Conservation (phyloP, 2,329 filamentous ascomycete species). For the Hymenoscyphus repandus region DNA sequence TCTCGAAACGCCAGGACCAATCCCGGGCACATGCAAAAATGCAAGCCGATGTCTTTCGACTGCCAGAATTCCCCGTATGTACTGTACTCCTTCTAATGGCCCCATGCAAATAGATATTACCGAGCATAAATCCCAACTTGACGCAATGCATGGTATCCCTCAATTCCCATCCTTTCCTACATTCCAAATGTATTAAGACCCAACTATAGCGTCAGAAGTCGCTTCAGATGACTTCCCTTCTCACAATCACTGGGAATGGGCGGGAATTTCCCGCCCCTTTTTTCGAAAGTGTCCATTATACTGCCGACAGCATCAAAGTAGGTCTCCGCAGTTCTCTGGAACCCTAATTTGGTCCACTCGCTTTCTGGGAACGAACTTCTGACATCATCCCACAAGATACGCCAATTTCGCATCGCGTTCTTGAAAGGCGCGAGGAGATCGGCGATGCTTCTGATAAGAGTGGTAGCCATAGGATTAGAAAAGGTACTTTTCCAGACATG, state of each 20-base stretch:
- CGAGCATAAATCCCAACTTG: not conserved
- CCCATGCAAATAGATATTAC: too few species aligned
- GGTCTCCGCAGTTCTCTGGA: constrained; percentile 27
- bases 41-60: not conserved
- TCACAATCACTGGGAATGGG: constrained; percentile 27
- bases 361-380: constrained; percentile 10
- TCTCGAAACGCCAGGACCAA: not conserved
- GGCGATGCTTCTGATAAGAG: constrained; percentile 16
- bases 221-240: constrained; percentile 27
- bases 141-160: not conserved
- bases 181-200: too few species aligned
- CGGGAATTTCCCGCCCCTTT: constrained; percentile 20
- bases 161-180: too few species aligned
- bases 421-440: constrained; percentile 23
- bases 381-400: constrained; percentile 28
- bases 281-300: constrained; percentile 24
- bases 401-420: constrained; percentile 27
- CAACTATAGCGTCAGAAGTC: constrained; percentile 21
- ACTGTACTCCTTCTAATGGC: too few species aligned
- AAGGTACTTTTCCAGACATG: constrained; percentile 27
- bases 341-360: constrained; percentile 28
- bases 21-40: not conserved
- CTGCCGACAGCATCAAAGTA: constrained; percentile 25
- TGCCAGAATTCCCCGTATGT: too few species aligned
- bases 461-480: constrained; percentile 20